phyloP scores from a whole-genome alignment of 768 basidiomycete species.

The Lentinula sp. region DNA sequence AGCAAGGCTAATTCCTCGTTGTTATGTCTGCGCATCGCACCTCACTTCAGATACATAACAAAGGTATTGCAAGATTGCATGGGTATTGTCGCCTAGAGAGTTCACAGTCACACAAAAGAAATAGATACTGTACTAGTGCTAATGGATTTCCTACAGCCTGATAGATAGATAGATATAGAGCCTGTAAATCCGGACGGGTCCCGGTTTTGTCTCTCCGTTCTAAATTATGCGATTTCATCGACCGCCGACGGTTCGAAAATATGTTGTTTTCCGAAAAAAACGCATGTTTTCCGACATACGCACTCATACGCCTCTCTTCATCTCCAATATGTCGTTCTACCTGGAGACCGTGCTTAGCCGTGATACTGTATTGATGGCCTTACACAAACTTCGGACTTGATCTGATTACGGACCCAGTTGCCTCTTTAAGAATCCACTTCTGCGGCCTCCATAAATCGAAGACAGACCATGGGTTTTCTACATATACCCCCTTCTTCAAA shows the following conservation, averaged over 20 bases:
- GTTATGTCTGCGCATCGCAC: too few species aligned
- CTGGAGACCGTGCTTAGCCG: neutral
- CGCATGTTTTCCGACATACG: neutral
- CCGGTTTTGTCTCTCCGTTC: too few species aligned
- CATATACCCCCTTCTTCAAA: neutral
- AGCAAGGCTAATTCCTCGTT: too few species aligned
- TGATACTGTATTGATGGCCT: neutral
- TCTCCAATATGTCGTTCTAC: neutral
- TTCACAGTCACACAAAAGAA: neutral
- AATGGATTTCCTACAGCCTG: neutral
- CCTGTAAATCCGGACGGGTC: too few species aligned
- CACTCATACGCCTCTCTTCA: neutral
- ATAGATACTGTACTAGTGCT: neutral
- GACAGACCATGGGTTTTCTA: neutral
- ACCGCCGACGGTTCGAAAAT: neutral
- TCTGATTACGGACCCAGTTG: neutral
- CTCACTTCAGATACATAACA: too few species aligned
- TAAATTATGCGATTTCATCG: slow-evolving; percentile 1
- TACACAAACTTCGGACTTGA: neutral
- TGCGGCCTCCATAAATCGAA: neutral
- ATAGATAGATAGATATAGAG: too few species aligned
- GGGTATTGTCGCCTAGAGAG: too few species aligned
- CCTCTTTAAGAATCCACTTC: neutral
- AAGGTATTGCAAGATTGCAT: too few species aligned
- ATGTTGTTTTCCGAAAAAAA: neutral